These are phyloP conservation scores for Cadophora gregata DNA, from an alignment of 2,329 filamentous ascomycete species.

Conservation along the genomic window DNA sequence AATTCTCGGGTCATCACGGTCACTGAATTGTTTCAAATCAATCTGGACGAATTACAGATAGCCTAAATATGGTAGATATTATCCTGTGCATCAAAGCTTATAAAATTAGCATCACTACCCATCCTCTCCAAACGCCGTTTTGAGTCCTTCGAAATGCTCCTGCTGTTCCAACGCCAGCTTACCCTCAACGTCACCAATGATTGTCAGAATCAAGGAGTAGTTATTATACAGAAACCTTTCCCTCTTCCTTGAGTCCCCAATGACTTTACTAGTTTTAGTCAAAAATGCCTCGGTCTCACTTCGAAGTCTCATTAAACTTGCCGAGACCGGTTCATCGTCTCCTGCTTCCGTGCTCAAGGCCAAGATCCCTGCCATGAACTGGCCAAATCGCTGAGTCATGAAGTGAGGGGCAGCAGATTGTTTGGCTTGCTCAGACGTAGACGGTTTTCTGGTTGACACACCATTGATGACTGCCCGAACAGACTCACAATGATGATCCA, in stretches of 20 bases:
- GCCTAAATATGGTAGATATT: not conserved
- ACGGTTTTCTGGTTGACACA: constrained; percentile 51
- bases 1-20: constrained; percentile 30
- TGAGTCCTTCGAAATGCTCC: constrained; percentile 73
- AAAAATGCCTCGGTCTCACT: constrained; percentile 86
- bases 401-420: constrained; percentile 86
- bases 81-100: constrained; percentile 17
- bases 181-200: constrained; percentile 79
- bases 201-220: constrained; percentile 91
- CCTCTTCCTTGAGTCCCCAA: constrained; percentile 79
- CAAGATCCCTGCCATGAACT: constrained; percentile 86
- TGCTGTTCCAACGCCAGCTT: constrained; percentile 78
- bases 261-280: constrained; percentile 74
- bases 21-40: constrained; percentile 22
- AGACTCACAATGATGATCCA: constrained; percentile 91
- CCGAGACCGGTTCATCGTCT: constrained; percentile 90
- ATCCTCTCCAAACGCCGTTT: constrained; percentile 59
- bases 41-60: not conserved
- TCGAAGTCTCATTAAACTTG: constrained; percentile 77
- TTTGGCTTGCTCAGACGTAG: constrained; percentile 59
- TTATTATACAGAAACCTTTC: constrained; percentile 95
- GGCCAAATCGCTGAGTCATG: constrained; percentile 92
- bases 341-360: constrained; percentile 86
- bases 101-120: constrained; percentile 16
- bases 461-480: constrained; percentile 67